phyloP scores from a whole-genome alignment of 1,139 yeast species.

The Schizosaccharomyces versatilis region DNA sequence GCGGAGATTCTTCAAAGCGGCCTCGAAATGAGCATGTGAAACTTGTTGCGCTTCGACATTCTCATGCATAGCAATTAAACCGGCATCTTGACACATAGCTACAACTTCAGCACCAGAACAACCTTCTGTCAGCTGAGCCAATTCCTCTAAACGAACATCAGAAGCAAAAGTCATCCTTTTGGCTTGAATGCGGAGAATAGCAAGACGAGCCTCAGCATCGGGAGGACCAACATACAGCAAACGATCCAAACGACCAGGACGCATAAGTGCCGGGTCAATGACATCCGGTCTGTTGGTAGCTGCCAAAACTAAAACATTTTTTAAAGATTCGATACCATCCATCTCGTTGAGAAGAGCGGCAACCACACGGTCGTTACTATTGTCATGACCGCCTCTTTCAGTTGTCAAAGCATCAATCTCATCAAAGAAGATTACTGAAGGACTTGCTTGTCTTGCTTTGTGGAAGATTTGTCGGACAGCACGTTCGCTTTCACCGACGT shows the following conservation, averaged over 20 bases:
- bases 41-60: constrained; percentile 35
- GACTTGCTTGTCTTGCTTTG: constrained; percentile 94
- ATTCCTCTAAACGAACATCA: constrained; percentile 26
- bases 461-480: constrained; percentile 95
- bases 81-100: constrained; percentile 81
- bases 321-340: constrained; percentile 96
- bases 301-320: constrained; percentile 95
- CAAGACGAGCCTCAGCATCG: constrained; percentile 90
- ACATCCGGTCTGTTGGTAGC: constrained; percentile 97
- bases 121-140: constrained; percentile 55
- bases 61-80: constrained; percentile 75
- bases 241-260: constrained; percentile 97
- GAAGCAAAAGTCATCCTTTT: constrained; percentile 28
- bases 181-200: constrained; percentile 86
- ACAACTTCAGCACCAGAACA: constrained; percentile 95
- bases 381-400: constrained; percentile 96
- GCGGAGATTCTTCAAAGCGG: constrained; percentile 44
- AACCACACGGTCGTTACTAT: constrained; percentile 86
- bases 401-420: constrained; percentile 98
- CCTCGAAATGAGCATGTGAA: constrained; percentile 40
- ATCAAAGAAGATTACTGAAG: constrained; percentile 87
- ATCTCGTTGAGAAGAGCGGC: constrained; percentile 88
- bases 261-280: constrained; percentile 86
- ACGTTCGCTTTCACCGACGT: constrained; percentile 97
- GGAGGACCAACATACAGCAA: constrained; percentile 92